A percentile compares a stretch with the other conserved stretches of the same genome.
Conservation (phyloP, 2,329 filamentous ascomycete species). For the Aspergillus brasiliensis region DNA sequence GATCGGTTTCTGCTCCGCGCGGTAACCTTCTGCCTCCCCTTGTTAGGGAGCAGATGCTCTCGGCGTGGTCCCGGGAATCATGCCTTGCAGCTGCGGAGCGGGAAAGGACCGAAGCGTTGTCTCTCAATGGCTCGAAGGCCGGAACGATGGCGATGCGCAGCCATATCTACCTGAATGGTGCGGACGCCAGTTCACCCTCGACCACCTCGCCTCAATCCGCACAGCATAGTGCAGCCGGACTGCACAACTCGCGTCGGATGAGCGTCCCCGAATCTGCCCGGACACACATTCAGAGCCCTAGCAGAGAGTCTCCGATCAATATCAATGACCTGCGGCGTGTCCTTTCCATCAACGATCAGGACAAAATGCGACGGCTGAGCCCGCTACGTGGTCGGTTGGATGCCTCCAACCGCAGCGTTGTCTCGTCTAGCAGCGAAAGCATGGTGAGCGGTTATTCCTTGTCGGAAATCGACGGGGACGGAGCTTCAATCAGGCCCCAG, state of each 20-base stretch:
- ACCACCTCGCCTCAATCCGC: slow-evolving; percentile 26
- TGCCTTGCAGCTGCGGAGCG: slow-evolving; percentile 69
- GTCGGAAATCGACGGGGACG: slow-evolving; percentile 37
- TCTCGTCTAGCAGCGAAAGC: slow-evolving; percentile 48
- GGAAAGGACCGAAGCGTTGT: slow-evolving; percentile 69
- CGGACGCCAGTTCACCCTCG: slow-evolving; percentile 34
- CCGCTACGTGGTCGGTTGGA: slow-evolving; percentile 45
- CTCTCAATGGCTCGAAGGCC: slow-evolving; percentile 72
- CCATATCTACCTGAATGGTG: slow-evolving; percentile 32
- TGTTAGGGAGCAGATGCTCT: slow-evolving; percentile 74
- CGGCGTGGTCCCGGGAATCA: slow-evolving; percentile 76
- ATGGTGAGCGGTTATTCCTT: slow-evolving; percentile 45
- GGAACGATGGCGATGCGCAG: slow-evolving; percentile 51
- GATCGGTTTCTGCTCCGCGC: slow-evolving; percentile 36
- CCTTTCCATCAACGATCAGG: slow-evolving; percentile 45
- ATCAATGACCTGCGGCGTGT: slow-evolving; percentile 53
- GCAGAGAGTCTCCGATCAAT: slow-evolving; percentile 48
- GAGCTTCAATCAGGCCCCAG: slow-evolving; percentile 31
- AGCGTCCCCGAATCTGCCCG: slow-evolving; percentile 41
- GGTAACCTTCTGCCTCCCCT: slow-evolving; percentile 64
- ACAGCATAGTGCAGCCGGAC: slow-evolving; percentile 28
- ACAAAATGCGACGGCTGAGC: slow-evolving; percentile 41
- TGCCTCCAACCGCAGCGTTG: slow-evolving; percentile 35
- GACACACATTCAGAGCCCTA: slow-evolving; percentile 41
- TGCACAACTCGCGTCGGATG: slow-evolving; percentile 36